phyloP scores from a whole-genome alignment of 345 rosid species.

The Diplotaxis tenuifolia region DNA sequence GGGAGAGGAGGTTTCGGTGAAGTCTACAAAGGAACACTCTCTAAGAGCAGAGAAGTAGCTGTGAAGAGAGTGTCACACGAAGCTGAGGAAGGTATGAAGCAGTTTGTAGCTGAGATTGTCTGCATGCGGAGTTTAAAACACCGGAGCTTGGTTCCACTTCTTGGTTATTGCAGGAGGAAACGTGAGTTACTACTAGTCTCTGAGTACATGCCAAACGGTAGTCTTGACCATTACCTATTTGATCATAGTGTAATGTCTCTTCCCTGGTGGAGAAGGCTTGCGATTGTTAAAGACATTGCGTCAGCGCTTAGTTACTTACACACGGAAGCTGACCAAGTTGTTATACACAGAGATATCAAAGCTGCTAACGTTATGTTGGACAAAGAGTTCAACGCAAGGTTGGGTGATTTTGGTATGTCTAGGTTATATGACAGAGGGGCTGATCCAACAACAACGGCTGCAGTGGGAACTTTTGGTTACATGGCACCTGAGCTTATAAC shows the following conservation, averaged over 20 bases:
- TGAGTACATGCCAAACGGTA: slow-evolving; percentile 59
- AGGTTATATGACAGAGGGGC: slow-evolving; percentile 71
- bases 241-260: slow-evolving; percentile 18
- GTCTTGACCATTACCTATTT: slow-evolving; percentile 48
- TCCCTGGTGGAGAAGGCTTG: slow-evolving; percentile 45
- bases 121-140: slow-evolving; percentile 50
- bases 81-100: slow-evolving; percentile 51
- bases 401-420: slow-evolving; percentile 94
- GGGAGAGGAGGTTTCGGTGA: slow-evolving; percentile 67
- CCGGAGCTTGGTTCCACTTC: slow-evolving; percentile 51
- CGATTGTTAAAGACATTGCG: slow-evolving; percentile 43
- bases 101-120: slow-evolving; percentile 48
- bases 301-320: slow-evolving; percentile 50
- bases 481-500: slow-evolving; percentile 50
- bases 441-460: slow-evolving; percentile 64
- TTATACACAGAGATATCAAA: slow-evolving; percentile 55
- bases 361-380: slow-evolving; percentile 53
- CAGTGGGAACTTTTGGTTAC: slow-evolving; percentile 78
- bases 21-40: slow-evolving; percentile 56
- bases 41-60: slow-evolving; percentile 45
- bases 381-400: slow-evolving; percentile 62
- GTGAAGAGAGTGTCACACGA: slow-evolving; percentile 56
- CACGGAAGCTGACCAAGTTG: slow-evolving; percentile 55
- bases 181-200: slow-evolving; percentile 53
- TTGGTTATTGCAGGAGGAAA: slow-evolving; percentile 54